Evolutionary conservation across 208 protist genomes (phyloP), one percentile per base, ranked within the genome.

Genomic region (Acanthamoeba quina): DNA sequence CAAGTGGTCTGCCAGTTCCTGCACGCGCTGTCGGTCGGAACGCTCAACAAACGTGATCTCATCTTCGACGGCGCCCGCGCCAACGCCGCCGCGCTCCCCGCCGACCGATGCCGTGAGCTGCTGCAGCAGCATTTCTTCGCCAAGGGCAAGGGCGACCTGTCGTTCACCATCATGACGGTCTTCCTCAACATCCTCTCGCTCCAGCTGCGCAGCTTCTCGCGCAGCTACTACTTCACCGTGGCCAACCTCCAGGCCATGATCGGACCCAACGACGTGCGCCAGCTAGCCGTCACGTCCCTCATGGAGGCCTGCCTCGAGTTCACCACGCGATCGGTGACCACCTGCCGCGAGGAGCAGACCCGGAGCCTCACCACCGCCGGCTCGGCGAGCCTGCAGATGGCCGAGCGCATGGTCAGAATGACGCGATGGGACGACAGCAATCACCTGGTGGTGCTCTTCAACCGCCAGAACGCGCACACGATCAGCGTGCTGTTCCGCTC

Each of bases 101-200:
- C n/a, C 44, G 72, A 44, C 11, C n/a, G 26, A n/a, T 82, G 72
- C 72, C 17, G 17, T 1, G 34, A 41, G 41, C 44, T 82, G 72
- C 29, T 82, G 26, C 21, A 82, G 34, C 34, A n/a, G 72, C 44
- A 54, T 41, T 82, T 76, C 68, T 76, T 76, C 68, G 34, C 31
- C 34, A 76, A 76, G 72, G 15, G n/a, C 72, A n/a, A 82, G 29
- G 21, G 15, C 1, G 72, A 82, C 44, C 72, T n/a, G 44, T 82
- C 72, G 15, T 76, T 76, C 68, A 17, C 68, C 29, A 76, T 64
- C 44, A 88, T 31, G 52, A 15, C 34, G 52, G 80, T 88, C 80
- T 88, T 88, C 80, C 68, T 88, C 80, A 62, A 62, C 44, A 44
- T 44, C 80, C 34, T 88, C 52, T 88, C 34, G 6, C 41, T 44